These are phyloP conservation scores for Boletus vermiculosoides DNA, from an alignment of 768 basidiomycete species.

Conservation along the genomic window DNA sequence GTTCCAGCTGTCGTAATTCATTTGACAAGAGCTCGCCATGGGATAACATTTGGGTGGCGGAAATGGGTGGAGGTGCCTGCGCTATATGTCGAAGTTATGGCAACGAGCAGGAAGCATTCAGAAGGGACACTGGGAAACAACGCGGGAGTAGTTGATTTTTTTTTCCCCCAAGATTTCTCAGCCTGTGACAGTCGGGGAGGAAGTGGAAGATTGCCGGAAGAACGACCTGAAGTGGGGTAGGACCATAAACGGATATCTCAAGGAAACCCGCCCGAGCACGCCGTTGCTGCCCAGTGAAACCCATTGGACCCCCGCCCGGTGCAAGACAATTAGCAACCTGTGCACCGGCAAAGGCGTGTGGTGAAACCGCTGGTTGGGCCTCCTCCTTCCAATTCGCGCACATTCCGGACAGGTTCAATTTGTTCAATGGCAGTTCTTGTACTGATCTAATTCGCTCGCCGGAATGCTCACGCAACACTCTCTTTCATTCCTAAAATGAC, in stretches of 20 bases:
- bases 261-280: constrained; percentile 12
- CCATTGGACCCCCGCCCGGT: not conserved
- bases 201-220: not conserved
- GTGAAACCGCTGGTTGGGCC: not conserved
- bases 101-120: not conserved
- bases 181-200: not conserved
- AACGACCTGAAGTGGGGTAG: constrained; percentile 15
- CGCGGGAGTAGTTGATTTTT: too few species aligned
- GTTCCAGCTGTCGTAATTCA: constrained; percentile 47
- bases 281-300: constrained; percentile 2
- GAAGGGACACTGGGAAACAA: not conserved
- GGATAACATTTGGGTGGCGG: constrained; percentile 24
- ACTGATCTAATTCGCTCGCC: constrained; percentile 4
- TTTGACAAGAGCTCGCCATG: constrained; percentile 44
- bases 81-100: not conserved
- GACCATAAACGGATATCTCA: constrained; percentile 27
- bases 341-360: constrained; percentile 9
- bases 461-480: constrained; percentile 14
- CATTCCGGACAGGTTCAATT: constrained; percentile 4
- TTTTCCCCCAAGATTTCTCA: not conserved
- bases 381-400: constrained; percentile 18
- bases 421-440: not conserved
- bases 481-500: constrained; percentile 34
- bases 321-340: constrained; percentile 18
- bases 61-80: not conserved